Evolutionary conservation across 1,284 basidiomycete genomes (phyloP).

Genomic region (Pseudozyma thailandica): DNA sequence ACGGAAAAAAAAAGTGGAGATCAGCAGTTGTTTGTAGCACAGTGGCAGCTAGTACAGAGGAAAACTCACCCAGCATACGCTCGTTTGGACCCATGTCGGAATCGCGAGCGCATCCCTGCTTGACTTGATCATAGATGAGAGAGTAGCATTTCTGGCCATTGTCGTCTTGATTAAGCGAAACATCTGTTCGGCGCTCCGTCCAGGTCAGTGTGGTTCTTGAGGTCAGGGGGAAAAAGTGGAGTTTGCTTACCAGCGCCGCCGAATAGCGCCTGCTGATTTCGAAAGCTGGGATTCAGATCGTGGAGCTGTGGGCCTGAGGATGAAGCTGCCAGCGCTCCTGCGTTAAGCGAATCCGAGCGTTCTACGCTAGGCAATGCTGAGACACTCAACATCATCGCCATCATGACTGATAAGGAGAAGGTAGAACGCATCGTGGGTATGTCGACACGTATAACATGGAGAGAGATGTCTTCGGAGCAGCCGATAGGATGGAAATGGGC

Average conservation of each 20-base stretch:
- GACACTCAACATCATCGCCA: not conserved
- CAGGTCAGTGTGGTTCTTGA: too few relatives aligned
- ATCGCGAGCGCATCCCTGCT: constrained; percentile 8
- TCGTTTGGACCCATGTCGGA: constrained; percentile 19
- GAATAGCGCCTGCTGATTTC: constrained; percentile 11
- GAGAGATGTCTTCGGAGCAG: not conserved
- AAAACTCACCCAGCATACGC: constrained; percentile 28
- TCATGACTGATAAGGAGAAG: too few relatives aligned
- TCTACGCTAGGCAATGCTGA: not conserved
- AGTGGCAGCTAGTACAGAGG: too few relatives aligned
- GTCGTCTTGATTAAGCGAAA: not conserved
- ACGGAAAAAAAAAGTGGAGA: not conserved
- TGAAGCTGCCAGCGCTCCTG: not conserved
- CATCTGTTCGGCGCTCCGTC: not conserved
- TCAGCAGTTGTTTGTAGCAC: not conserved
- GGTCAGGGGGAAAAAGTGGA: too few relatives aligned
- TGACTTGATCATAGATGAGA: constrained; percentile 29
- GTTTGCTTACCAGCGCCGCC: constrained; percentile 14
- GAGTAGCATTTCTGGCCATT: constrained; percentile 18
- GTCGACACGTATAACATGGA: too few relatives aligned
- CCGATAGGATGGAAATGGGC: not conserved
- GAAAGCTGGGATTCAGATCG: constrained; percentile 1
- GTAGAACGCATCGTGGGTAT: not conserved
- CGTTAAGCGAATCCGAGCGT: too few relatives aligned
- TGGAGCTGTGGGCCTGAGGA: not conserved